Conservation (phyloP, 2,329 filamentous ascomycete genomes). For the Penicillium sp. region DNA sequence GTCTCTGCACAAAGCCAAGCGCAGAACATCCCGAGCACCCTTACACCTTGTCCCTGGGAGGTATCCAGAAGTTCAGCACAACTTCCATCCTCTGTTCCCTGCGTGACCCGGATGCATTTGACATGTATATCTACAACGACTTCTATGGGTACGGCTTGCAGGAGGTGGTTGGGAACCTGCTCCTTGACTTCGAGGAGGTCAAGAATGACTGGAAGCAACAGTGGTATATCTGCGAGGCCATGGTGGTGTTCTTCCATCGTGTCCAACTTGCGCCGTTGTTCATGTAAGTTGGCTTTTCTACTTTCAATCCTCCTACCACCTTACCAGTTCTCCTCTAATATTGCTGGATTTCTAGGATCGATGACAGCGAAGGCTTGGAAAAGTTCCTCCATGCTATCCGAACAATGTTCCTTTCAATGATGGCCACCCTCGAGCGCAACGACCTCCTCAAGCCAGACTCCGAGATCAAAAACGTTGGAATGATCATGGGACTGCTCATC, state of each 20-base stretch:
- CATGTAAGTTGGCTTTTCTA: constrained; percentile 17
- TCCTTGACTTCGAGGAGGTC: constrained; percentile 50
- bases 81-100: not conserved
- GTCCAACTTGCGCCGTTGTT: constrained; percentile 29
- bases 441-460: constrained; percentile 42
- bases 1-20: constrained; percentile 2
- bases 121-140: constrained; percentile 55
- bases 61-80: not conserved
- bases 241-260: constrained; percentile 39
- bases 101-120: constrained; percentile 44
- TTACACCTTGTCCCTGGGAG: constrained; percentile 3
- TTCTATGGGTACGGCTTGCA: constrained; percentile 49
- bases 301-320: not conserved
- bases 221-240: constrained; percentile 51
- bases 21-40: constrained; percentile 8
- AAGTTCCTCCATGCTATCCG: constrained; percentile 3
- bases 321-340: not conserved
- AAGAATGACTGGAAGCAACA: constrained; percentile 45
- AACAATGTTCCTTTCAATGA: constrained; percentile 47
- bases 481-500: constrained; percentile 49
- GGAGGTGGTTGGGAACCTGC: constrained; percentile 52
- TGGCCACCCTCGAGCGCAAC: constrained; percentile 45
- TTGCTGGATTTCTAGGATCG: constrained; percentile 16
- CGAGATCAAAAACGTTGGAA: constrained; percentile 46
- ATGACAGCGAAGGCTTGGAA: constrained; percentile 13